These are phyloP conservation scores for Russula earlei DNA, from an alignment of 768 basidiomycete species.

Conservation along the genomic window DNA sequence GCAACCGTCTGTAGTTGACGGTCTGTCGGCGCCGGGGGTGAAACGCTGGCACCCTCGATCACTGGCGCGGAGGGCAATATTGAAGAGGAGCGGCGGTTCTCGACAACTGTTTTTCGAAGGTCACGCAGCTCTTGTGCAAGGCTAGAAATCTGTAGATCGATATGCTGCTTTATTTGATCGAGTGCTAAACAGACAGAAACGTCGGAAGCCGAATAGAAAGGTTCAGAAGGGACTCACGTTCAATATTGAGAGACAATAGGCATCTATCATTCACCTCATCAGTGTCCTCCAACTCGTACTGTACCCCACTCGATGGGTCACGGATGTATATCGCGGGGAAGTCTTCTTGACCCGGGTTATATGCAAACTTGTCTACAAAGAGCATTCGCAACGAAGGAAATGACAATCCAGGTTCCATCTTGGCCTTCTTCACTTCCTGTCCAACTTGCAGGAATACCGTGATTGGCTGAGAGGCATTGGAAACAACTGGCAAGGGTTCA, in stretches of 20 bases:
- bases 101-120: slow-evolving; percentile 55
- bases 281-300: slow-evolving; percentile 92
- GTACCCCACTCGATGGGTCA: slow-evolving; percentile 84
- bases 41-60: slow-evolving; percentile 51
- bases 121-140: slow-evolving; percentile 89
- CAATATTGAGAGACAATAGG: slow-evolving; percentile 86
- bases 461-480: slow-evolving; percentile 29
- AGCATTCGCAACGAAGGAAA: slow-evolving; percentile 72
- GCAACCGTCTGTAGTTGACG: slow-evolving; percentile 66
- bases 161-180: slow-evolving; percentile 98
- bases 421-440: slow-evolving; percentile 81
- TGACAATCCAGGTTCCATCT: slow-evolving; percentile 58
- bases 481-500: slow-evolving; percentile 21
- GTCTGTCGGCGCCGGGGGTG: slow-evolving; percentile 59
- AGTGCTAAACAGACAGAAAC: slow-evolving; percentile 47
- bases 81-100: slow-evolving; percentile 43
- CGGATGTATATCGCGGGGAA: slow-evolving; percentile 95
- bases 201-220: neutral
- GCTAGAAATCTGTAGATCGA: slow-evolving; percentile 80
- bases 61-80: slow-evolving; percentile 36
- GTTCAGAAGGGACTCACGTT: slow-evolving; percentile 57
- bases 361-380: slow-evolving; percentile 92
- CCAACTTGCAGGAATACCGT: slow-evolving; percentile 85
- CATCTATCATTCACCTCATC: slow-evolving; percentile 87
- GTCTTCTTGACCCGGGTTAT: slow-evolving; percentile 86